Evolutionary conservation across 2,329 filamentous ascomycete species (phyloP).

Genomic region (Penicillium sp.): DNA sequence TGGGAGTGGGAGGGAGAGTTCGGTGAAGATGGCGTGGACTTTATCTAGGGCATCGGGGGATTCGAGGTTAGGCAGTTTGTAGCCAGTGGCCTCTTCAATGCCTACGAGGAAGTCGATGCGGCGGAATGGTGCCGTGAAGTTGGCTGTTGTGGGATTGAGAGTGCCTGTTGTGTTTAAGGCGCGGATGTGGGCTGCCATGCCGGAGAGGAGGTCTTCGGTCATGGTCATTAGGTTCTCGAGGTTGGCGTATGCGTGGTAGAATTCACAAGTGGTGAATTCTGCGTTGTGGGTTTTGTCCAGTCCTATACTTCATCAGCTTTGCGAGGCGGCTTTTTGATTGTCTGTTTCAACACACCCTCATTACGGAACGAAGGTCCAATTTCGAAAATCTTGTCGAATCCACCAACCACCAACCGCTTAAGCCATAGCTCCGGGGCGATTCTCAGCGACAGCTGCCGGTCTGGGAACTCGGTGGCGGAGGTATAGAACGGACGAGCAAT

Average conservation of each 20-base stretch:
- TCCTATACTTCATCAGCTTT: slow-evolving; percentile 34
- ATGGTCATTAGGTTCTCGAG: slow-evolving; percentile 70
- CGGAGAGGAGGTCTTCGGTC: slow-evolving; percentile 69
- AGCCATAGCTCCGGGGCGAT: slow-evolving; percentile 95
- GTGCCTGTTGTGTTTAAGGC: slow-evolving; percentile 45
- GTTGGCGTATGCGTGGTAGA: slow-evolving; percentile 83
- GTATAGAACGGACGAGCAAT: slow-evolving; percentile 84
- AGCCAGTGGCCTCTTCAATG: slow-evolving; percentile 66
- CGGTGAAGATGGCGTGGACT: slow-evolving; percentile 55
- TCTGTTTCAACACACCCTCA: slow-evolving; percentile 58
- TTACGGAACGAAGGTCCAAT: slow-evolving; percentile 92
- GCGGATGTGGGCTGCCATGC: slow-evolving; percentile 55
- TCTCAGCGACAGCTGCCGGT: slow-evolving; percentile 70
- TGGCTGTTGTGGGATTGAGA: slow-evolving; percentile 49
- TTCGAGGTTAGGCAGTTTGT: slow-evolving; percentile 63
- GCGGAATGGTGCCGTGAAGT: slow-evolving; percentile 60
- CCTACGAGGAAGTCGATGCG: slow-evolving; percentile 78
- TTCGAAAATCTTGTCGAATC: slow-evolving; percentile 85
- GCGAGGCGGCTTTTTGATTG: not conserved
- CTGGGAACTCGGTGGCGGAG: slow-evolving; percentile 69
- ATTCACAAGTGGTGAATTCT: slow-evolving; percentile 96
- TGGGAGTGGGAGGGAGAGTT: slow-evolving; percentile 51
- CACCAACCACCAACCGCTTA: slow-evolving; percentile 85
- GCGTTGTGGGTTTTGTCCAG: slow-evolving; percentile 90
- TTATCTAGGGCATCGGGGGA: slow-evolving; percentile 56